Conservation (phyloP, 371 early-diverging fungal species). For the Saksenaea vasiformis region DNA sequence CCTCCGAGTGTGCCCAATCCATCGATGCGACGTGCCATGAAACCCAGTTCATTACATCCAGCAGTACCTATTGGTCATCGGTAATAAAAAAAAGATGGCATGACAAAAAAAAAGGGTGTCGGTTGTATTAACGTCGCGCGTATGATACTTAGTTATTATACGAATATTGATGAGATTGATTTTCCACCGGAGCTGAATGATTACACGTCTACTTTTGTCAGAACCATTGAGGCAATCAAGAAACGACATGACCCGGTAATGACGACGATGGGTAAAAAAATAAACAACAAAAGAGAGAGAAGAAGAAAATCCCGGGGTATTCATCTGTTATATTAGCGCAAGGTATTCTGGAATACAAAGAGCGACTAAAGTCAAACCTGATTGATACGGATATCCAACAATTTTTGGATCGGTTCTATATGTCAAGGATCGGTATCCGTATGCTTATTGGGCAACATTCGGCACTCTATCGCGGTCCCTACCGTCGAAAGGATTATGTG, state of each 20-base stretch:
- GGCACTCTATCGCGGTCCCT: slow-evolving; percentile 66
- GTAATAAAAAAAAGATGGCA: slow-evolving; percentile 18
- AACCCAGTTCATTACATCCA: slow-evolving; percentile 15
- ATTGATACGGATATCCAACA: slow-evolving; percentile 87
- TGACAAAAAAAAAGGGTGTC: too few species aligned
- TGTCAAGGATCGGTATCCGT: slow-evolving; percentile 97
- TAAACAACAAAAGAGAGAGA: slow-evolving; percentile 2
- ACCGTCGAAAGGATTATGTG: slow-evolving; percentile 73
- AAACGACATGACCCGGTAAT: slow-evolving; percentile 93
- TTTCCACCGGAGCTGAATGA: slow-evolving; percentile 73
- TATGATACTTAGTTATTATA: slow-evolving; percentile 54
- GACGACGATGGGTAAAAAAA: slow-evolving; percentile 72
- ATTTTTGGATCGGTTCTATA: slow-evolving; percentile 96
- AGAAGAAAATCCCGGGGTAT: background rate
- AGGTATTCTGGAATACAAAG: slow-evolving; percentile 93
- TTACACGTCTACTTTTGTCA: slow-evolving; percentile 84
- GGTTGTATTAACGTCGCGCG: background rate
- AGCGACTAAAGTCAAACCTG: slow-evolving; percentile 52
- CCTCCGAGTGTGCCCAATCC: slow-evolving; percentile 69
- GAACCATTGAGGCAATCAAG: slow-evolving; percentile 88
- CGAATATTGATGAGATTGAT: slow-evolving; percentile 56
- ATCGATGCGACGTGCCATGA: slow-evolving; percentile 27
- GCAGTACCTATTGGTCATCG: slow-evolving; percentile 37
- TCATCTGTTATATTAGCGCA: slow-evolving; percentile 60
- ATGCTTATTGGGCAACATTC: slow-evolving; percentile 93